Evolutionary conservation across 768 basidiomycete species (phyloP), one percentile per base, ranked within the genome.

Genomic region (Phanerochaete sordida): DNA sequence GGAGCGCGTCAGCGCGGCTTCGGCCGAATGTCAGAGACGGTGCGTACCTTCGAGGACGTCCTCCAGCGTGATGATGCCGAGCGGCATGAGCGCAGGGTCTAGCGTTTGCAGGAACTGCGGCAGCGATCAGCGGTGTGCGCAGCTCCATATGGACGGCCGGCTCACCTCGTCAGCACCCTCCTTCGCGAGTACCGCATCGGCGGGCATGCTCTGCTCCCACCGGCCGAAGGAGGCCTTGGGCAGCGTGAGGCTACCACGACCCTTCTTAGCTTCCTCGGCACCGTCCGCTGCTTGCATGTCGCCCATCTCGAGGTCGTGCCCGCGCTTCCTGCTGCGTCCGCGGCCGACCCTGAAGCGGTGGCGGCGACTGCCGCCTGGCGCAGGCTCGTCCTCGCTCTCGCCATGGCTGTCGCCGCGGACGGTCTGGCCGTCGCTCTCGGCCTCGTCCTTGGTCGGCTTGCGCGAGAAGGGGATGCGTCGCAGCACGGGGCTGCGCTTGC

Each of bases 51-150:
- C 94, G 11, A 96, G 78, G 9, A 96, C 91, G 64, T 96, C 94
- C 73, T 96, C 94, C 1, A 96, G 80, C 0, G 94, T 96, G 62
- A 96, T 95, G 66, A 96, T 93, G 52, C 94, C 94, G 26, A 95
- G 78, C 2, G 92, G 93, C 78, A 88, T 88, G 33, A 93, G 79
- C 21, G 87, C 85, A 0, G 88, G 90, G 70, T 95, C 92, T 56
- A 93, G 82, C 43, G 82, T 82, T 76, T 89, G 87, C 71, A 95
- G 76, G 75, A 94, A 93, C 84, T 91, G 66, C 1, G 35, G 3
- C 1, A 1, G 13, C 21, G 24, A 45, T 48, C 6, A 37, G 24
- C 28, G 31, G 27, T 1, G 8, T 16, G 19, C 19, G 4, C 19
- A 43, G 19, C 3, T 52, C 23, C 3, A 5, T 26, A 12, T 3